Conservation (phyloP, 148 eudicot genomes). For the Chenopodium suecicum region DNA sequence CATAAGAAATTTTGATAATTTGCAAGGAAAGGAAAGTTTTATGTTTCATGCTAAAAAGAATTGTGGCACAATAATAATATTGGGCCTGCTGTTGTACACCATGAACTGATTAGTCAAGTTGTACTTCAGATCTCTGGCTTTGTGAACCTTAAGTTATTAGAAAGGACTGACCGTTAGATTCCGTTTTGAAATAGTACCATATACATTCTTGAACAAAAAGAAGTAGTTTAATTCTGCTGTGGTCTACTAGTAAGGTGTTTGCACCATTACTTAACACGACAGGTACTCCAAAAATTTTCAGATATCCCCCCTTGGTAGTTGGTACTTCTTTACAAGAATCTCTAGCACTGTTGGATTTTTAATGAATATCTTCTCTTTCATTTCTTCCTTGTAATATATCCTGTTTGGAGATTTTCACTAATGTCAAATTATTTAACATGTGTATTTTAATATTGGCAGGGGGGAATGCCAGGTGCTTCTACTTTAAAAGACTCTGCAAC, state of each 20-base stretch:
- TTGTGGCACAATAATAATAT: background rate
- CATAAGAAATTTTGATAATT: background rate
- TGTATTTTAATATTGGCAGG: constrained; percentile 38
- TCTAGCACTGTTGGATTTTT: background rate
- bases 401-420: background rate
- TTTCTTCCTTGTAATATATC: background rate
- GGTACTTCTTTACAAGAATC: background rate
- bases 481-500: constrained; percentile 55
- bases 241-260: background rate
- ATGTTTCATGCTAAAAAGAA: background rate
- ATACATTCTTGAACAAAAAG: background rate
- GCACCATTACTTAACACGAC: background rate
- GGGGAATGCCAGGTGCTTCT: constrained; percentile 95
- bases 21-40: too few relatives aligned
- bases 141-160: background rate
- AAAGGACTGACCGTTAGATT: background rate
- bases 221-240: background rate
- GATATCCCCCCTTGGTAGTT: background rate
- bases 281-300: background rate
- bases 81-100: background rate
- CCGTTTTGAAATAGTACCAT: background rate
- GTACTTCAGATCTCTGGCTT: background rate
- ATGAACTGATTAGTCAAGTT: background rate
- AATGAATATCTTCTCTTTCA: background rate
- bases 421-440: background rate